phyloP scores from a whole-genome alignment of 768 basidiomycete species.

The Leccinum longicurvipes region DNA sequence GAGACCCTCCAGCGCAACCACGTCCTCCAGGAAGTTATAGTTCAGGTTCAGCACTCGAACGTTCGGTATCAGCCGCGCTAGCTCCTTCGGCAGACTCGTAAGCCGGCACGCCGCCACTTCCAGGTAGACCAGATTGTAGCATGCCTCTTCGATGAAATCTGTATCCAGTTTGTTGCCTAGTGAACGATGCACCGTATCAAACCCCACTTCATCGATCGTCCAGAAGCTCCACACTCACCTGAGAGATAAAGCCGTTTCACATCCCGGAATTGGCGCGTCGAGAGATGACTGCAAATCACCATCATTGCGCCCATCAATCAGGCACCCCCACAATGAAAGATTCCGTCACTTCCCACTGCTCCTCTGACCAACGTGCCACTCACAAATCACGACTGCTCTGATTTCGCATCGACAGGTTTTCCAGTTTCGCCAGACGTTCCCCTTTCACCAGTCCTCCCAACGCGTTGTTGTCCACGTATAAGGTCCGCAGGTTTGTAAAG shows the following conservation, averaged over 20 bases:
- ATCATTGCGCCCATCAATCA: constrained; percentile 34
- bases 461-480: constrained; percentile 88
- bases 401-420: constrained; percentile 89
- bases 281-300: constrained; percentile 39
- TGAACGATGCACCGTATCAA: constrained; percentile 24
- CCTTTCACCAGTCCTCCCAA: constrained; percentile 51
- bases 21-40: constrained; percentile 91
- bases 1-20: constrained; percentile 65
- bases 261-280: constrained; percentile 74
- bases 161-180: constrained; percentile 69
- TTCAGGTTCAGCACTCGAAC: constrained; percentile 91
- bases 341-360: constrained; percentile 34
- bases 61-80: constrained; percentile 73
- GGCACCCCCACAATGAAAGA: constrained; percentile 37
- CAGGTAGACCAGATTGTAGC: constrained; percentile 89
- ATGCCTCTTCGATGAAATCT: constrained; percentile 65
- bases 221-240: constrained; percentile 49
- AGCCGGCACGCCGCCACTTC: constrained; percentile 89
- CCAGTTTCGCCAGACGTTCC: constrained; percentile 65
- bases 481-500: constrained; percentile 74
- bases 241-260: constrained; percentile 94
- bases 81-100: constrained; percentile 63
- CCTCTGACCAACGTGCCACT: constrained; percentile 37
- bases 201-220: constrained; percentile 14
- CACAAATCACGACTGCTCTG: constrained; percentile 76